Conservation (phyloP, 805 yeast species). For the Maudiozyma turicensis region DNA sequence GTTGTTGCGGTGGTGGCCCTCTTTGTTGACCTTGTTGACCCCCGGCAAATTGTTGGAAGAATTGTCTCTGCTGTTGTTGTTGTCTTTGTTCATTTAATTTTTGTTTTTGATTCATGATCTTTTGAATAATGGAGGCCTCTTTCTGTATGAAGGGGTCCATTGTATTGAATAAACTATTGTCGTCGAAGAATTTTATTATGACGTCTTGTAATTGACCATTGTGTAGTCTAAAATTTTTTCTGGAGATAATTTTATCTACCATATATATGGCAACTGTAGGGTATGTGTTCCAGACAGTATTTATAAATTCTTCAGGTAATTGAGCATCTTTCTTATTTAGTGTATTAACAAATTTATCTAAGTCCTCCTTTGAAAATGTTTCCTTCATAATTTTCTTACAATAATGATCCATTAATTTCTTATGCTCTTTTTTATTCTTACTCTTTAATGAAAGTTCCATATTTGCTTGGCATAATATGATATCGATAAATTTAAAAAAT, state of each 20-base stretch:
- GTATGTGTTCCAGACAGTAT: constrained; percentile 19
- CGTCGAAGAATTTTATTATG: constrained; percentile 17
- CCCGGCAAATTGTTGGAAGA: constrained; percentile 19
- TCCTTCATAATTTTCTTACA: constrained; percentile 17
- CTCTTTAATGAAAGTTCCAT: constrained; percentile 1
- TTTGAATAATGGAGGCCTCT: constrained; percentile 30
- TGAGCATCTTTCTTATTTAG: constrained; percentile 6
- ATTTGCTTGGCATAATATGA: constrained; percentile 18
- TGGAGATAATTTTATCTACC: constrained; percentile 11
- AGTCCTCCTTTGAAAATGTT: constrained; percentile 11
- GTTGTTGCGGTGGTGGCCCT: constrained; percentile 24
- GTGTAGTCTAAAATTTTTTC: constrained; percentile 5
- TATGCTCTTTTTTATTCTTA: not conserved
- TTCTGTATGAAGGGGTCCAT: constrained; percentile 10
- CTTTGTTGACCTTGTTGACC: constrained; percentile 29
- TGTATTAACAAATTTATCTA: constrained; percentile 5
- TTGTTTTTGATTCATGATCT: constrained; percentile 10
- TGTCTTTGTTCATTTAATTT: constrained; percentile 7
- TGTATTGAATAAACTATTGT: constrained; percentile 13
- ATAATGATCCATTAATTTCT: constrained; percentile 3
- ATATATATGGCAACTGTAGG: constrained; percentile 23
- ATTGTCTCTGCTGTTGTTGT: constrained; percentile 35
- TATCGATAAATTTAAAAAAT: constrained; percentile 12
- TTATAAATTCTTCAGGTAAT: constrained; percentile 13
- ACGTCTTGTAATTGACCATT: constrained; percentile 7